Conservation (phyloP, 805 yeast species). For the Starmerella sp. region DNA sequence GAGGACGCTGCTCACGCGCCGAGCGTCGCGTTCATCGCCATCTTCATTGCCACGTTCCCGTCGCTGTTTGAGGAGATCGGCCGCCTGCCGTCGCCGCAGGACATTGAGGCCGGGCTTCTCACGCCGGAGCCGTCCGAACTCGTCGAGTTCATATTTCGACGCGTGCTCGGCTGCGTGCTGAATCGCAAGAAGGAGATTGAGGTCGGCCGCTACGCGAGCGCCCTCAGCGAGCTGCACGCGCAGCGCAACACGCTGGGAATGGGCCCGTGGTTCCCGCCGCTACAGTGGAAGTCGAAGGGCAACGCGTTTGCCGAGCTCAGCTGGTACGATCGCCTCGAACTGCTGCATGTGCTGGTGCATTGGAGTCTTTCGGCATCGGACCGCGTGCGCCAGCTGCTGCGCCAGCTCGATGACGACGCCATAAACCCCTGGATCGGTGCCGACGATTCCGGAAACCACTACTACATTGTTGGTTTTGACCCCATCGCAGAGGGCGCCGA, state of each 20-base stretch:
- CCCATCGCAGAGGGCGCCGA: slow-evolving; percentile 15
- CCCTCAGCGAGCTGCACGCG: slow-evolving; percentile 31
- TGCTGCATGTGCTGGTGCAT: slow-evolving; percentile 27
- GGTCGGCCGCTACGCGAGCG: slow-evolving; percentile 29
- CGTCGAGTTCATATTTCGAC: slow-evolving; percentile 27
- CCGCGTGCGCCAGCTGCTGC: slow-evolving; percentile 21
- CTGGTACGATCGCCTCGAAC: slow-evolving; percentile 29
- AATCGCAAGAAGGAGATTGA: slow-evolving; percentile 35
- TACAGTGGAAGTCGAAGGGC: slow-evolving; percentile 22
- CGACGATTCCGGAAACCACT: slow-evolving; percentile 20
- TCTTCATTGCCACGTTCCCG: slow-evolving; percentile 20
- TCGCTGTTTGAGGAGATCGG: slow-evolving; percentile 27
- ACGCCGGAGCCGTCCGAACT: slow-evolving; percentile 17
- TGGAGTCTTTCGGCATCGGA: slow-evolving; percentile 30
- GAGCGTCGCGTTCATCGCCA: slow-evolving; percentile 24
- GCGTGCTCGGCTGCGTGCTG: slow-evolving; percentile 29
- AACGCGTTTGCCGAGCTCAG: slow-evolving; percentile 25
- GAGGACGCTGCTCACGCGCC: slow-evolving; percentile 21
- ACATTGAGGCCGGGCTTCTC: slow-evolving; percentile 31
- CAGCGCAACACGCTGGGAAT: slow-evolving; percentile 25
- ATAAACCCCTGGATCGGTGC: slow-evolving; percentile 22
- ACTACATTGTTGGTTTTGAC: slow-evolving; percentile 21
- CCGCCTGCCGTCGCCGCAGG: slow-evolving; percentile 31
- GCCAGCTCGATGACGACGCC: slow-evolving; percentile 16
- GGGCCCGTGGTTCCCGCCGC: slow-evolving; percentile 24